Conservation (phyloP, 1,284 basidiomycete species). For the Irpex sp. region DNA sequence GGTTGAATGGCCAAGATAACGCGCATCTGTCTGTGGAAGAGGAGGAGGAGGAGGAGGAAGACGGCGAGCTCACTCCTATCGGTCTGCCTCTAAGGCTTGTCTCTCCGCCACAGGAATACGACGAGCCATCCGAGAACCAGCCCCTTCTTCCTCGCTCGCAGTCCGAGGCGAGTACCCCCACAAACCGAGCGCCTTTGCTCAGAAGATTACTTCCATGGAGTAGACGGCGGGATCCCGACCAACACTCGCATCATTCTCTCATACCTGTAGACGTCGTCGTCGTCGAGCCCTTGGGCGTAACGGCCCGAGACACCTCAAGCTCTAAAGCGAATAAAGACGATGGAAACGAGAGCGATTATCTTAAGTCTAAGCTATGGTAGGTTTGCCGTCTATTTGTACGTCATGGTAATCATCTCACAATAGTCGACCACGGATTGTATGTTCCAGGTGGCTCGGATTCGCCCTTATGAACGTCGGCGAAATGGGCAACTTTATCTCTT, state of each 20-base stretch:
- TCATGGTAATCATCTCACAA: neutral
- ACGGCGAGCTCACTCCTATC: neutral
- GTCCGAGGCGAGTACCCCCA: neutral
- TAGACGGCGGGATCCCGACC: slow-evolving; percentile 10
- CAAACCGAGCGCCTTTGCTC: neutral
- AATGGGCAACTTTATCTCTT: slow-evolving; percentile 88
- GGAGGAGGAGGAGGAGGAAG: slow-evolving; percentile 12
- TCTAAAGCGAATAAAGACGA: neutral
- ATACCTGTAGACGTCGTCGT: slow-evolving; percentile 25
- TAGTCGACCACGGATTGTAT: neutral
- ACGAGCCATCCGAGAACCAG: slow-evolving; percentile 6
- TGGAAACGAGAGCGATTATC: slow-evolving; percentile 56
- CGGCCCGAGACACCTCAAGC: neutral
- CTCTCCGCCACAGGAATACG: neutral
- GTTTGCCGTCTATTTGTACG: slow-evolving; percentile 8
- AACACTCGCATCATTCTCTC: slow-evolving; percentile 19
- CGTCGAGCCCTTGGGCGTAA: slow-evolving; percentile 1
- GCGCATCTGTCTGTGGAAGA: slow-evolving; percentile 1
- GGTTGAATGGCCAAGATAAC: neutral
- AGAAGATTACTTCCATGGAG: slow-evolving; percentile 11
- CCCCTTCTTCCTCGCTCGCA: slow-evolving; percentile 4
- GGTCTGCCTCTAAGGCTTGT: neutral
- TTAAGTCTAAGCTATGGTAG: slow-evolving; percentile 81
- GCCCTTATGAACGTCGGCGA: slow-evolving; percentile 90
- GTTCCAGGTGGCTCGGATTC: slow-evolving; percentile 93